Conservation (phyloP, 164 flowering plant species). For the Protea cynaroides region DNA sequence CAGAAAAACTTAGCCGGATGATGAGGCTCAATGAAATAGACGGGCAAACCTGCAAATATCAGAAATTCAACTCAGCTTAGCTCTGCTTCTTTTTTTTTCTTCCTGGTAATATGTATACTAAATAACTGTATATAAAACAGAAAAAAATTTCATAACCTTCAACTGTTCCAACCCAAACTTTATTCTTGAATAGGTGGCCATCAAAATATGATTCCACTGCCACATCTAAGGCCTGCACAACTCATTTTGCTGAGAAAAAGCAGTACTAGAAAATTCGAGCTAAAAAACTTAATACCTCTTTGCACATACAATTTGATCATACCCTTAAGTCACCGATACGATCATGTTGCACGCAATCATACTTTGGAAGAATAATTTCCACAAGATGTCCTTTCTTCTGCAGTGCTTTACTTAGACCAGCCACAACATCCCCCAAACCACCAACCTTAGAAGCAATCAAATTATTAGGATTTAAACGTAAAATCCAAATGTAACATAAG, state of each 20-base stretch:
- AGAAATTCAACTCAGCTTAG: slow-evolving; percentile 4
- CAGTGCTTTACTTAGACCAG: slow-evolving; percentile 90
- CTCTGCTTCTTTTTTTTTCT: background rate
- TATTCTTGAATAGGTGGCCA: slow-evolving; percentile 68
- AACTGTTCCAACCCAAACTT: slow-evolving; percentile 87
- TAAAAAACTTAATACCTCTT: background rate
- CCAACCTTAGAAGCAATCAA: slow-evolving; percentile 60
- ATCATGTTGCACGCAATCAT: slow-evolving; percentile 86
- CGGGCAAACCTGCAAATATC: slow-evolving; percentile 75
- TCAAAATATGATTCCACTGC: slow-evolving; percentile 80
- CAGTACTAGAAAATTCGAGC: background rate
- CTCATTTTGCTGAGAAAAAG: slow-evolving; percentile 1
- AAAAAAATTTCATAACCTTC: slow-evolving; percentile 49
- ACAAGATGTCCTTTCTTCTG: slow-evolving; percentile 94
- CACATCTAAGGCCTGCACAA: slow-evolving; percentile 62
- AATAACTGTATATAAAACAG: background rate
- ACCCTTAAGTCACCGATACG: slow-evolving; percentile 69
- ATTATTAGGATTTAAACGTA: background rate
- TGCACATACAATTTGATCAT: slow-evolving; percentile 19
- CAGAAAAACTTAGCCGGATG: slow-evolving; percentile 86
- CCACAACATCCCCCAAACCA: slow-evolving; percentile 93
- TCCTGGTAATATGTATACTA: no score
- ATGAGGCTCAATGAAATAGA: slow-evolving; percentile 90
- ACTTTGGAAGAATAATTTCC: slow-evolving; percentile 89
- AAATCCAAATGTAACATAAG: no score